Evolutionary conservation across 2,329 filamentous ascomycete species (phyloP), one percentile per base, ranked within the genome.

Genomic region (Calonectria hongkongensis): DNA sequence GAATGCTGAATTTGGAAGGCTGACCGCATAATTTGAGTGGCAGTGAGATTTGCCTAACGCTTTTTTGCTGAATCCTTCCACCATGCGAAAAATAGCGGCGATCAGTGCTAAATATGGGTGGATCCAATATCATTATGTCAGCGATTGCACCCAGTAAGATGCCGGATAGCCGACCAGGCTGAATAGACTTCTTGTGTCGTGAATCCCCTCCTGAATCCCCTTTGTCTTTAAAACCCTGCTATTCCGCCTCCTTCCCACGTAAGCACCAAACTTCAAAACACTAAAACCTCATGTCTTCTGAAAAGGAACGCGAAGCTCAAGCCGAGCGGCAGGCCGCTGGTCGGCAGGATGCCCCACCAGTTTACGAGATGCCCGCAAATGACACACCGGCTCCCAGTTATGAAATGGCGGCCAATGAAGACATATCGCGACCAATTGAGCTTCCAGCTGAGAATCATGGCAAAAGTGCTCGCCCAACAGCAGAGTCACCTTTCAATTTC

Each of bases 401-500:
- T 60, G 54, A 18, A 36, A 60, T 39, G 54, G n/a, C 54, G 7
- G 25, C 54, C n/a, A 60, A 60, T 60, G 54, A 60, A 25, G 54
- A n/a, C 2, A 39, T 39, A 39, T 60, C 54, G 6, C 54, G 39
- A n/a, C 33, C 54, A 28, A 36, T 60, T 15, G 54, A 60, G 10
- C n/a, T 39, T n/a, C 41, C 30, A 4, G 12, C 33, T 1, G 50
- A 62, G 21, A 63, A 41, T n/a, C 50, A 45, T 5, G 25, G 33
- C 33, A 43, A 30, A 8, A 16, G 30, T 3, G 64, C 41, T 13
- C 36, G 72, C 0, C 84, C 84, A 7, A 85, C 82, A 0, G 76
- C 81, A 7, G 80, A 82, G 0, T 74, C 79, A 2, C 85, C 86
- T 1, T 87, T 87, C 75, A 81, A 84, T 69, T 87, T 87, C 73